phyloP scores from a whole-genome alignment of 1,139 yeast genomes.

The Kodamaea anthophila region DNA sequence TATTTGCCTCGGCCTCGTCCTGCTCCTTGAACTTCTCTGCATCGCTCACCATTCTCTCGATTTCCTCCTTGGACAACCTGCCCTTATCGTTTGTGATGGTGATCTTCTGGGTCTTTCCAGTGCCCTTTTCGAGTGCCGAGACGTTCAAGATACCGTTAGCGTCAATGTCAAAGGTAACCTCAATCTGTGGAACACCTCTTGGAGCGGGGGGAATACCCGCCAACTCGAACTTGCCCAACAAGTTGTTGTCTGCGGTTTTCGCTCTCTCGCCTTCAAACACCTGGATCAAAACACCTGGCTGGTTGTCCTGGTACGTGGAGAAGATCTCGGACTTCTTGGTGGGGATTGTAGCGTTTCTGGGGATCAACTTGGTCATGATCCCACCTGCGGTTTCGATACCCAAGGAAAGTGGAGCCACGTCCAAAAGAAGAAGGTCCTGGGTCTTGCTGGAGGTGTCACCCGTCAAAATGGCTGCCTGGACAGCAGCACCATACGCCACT shows the following conservation, averaged over 20 bases:
- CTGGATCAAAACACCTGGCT: constrained; percentile 43
- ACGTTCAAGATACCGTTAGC: constrained; percentile 45
- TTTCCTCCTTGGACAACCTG: constrained; percentile 23
- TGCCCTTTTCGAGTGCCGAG: constrained; percentile 41
- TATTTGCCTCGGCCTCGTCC: constrained; percentile 76
- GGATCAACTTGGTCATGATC: constrained; percentile 42
- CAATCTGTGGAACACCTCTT: constrained; percentile 45
- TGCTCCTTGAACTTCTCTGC: constrained; percentile 82
- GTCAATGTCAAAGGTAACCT: constrained; percentile 41
- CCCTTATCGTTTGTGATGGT: constrained; percentile 52
- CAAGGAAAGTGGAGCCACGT: constrained; percentile 42
- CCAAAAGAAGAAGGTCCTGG: constrained; percentile 28
- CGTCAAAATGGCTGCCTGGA: constrained; percentile 25
- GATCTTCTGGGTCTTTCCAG: constrained; percentile 67
- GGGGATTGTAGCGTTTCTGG: constrained; percentile 43
- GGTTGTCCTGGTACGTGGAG: constrained; percentile 45
- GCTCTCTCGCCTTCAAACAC: constrained; percentile 46
- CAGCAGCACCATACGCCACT: constrained; percentile 69
- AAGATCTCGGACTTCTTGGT: constrained; percentile 43
- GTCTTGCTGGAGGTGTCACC: constrained; percentile 23
- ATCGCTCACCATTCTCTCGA: constrained; percentile 23
- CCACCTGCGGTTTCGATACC: constrained; percentile 47
- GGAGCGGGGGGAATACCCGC: constrained; percentile 46
- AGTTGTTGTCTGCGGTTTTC: constrained; percentile 38
- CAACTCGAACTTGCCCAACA: constrained; percentile 42